Percentiles rank a stretch among this genome's conserved stretches.
These are phyloP conservation scores for Leucosporidium creatinivorum DNA, from an alignment of 768 basidiomycete species.

Conservation along the genomic window DNA sequence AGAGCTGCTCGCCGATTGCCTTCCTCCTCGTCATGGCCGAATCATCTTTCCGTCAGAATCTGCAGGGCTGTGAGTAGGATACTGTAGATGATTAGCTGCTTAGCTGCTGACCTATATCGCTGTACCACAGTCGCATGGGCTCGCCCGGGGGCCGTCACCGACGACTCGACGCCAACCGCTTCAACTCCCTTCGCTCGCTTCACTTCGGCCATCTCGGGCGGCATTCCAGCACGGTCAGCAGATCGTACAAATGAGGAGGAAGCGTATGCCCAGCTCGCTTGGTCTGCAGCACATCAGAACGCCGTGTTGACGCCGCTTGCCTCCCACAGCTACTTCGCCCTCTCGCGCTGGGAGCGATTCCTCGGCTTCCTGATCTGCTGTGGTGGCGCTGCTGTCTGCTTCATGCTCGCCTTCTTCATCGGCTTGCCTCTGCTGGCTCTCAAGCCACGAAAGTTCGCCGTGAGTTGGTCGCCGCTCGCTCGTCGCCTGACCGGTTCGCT, in stretches of 20 bases:
- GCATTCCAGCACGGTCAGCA: slow-evolving; percentile 74
- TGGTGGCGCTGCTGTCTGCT: slow-evolving; percentile 84
- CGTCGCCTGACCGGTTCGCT: neutral
- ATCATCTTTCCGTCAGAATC: slow-evolving; percentile 22
- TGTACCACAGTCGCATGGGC: slow-evolving; percentile 61
- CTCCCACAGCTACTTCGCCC: slow-evolving; percentile 43
- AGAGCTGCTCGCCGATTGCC: too few species aligned
- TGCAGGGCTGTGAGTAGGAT: slow-evolving; percentile 26
- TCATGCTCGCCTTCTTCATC: slow-evolving; percentile 81
- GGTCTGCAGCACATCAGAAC: neutral
- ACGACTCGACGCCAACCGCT: slow-evolving; percentile 52
- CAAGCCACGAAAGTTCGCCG: slow-evolving; percentile 82
- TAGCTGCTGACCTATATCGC: neutral
- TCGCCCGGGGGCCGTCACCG: slow-evolving; percentile 50
- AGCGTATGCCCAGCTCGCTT: slow-evolving; percentile 51
- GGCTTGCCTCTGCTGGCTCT: slow-evolving; percentile 58
- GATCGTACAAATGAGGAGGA: slow-evolving; percentile 90
- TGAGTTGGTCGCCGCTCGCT: slow-evolving; percentile 61
- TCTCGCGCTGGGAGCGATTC: slow-evolving; percentile 88
- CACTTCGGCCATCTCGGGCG: slow-evolving; percentile 74
- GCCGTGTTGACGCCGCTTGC: neutral
- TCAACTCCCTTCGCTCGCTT: slow-evolving; percentile 67
- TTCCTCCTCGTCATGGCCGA: slow-evolving; percentile 20
- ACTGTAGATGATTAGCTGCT: neutral
- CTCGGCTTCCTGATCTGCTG: slow-evolving; percentile 85